A percentile compares a stretch with the other conserved stretches of the same genome.
Evolutionary conservation across 2,329 filamentous ascomycete genomes (phyloP).

Genomic region (Hypoxylon sp.): DNA sequence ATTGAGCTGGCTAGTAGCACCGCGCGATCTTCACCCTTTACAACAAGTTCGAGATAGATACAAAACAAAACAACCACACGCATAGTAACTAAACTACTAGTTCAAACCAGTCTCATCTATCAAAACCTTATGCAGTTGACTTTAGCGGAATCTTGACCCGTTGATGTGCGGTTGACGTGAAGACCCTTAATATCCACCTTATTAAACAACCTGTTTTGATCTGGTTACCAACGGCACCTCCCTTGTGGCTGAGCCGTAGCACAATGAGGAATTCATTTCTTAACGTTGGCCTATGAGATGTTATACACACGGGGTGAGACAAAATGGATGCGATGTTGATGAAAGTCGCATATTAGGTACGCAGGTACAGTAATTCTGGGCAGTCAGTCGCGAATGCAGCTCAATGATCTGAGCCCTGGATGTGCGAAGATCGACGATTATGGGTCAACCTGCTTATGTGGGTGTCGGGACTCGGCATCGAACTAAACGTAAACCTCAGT

Average conservation of each 20-base stretch:
- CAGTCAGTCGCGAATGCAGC: slow-evolving; percentile 1
- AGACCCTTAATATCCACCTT: slow-evolving; percentile 16
- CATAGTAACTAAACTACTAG: background rate
- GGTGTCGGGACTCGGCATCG: slow-evolving; percentile 40
- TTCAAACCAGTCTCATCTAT: background rate
- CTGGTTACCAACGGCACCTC: slow-evolving; percentile 21
- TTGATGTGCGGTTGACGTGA: slow-evolving; percentile 8
- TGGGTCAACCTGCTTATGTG: slow-evolving; percentile 30
- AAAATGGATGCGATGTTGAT: slow-evolving; percentile 20
- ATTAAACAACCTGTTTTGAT: slow-evolving; percentile 19
- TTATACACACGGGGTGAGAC: slow-evolving; percentile 7
- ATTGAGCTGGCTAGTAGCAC: background rate
- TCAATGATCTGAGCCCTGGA: slow-evolving; percentile 44
- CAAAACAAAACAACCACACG: slow-evolving; percentile 4
- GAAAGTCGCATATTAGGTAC: slow-evolving; percentile 18
- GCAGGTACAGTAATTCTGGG: slow-evolving; percentile 11
- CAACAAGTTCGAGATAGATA: background rate
- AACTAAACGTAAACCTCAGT: slow-evolving; percentile 35
- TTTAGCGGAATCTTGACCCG: slow-evolving; percentile 11
- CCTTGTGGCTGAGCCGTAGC: slow-evolving; percentile 39
- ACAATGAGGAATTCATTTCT: slow-evolving; percentile 35
- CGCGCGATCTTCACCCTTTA: slow-evolving; percentile 3
- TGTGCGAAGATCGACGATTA: slow-evolving; percentile 38
- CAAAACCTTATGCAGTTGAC: background rate
- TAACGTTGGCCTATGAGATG: slow-evolving; percentile 27